Evolutionary conservation across 371 early-diverging fungal genomes (phyloP), one percentile per base, ranked within the genome.

Genomic region (Chytridium lagenaria): DNA sequence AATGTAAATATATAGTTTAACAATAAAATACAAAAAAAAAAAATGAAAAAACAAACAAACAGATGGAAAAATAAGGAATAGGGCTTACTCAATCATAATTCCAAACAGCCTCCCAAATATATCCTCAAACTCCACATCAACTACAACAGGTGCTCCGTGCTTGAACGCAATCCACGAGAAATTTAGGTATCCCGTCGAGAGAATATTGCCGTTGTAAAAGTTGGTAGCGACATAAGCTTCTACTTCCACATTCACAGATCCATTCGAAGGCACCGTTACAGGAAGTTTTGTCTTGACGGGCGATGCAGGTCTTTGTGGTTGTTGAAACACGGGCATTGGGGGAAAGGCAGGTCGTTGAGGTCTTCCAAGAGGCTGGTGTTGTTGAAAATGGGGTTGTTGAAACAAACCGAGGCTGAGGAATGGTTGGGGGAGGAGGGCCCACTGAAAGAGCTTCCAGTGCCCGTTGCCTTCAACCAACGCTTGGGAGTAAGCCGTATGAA

Each of bases 51-150:
- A 38, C 15, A 34, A 52, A 52, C 16, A 26, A 23, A 52, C n/a
- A 5, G 26, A 5, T 22, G 5, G 23, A 52, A 52, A 52, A 52
- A 52, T 19, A 44, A 44, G 12, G 19, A 44, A 7, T 7, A 44
- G 12, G 7, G 19, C 65, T 30, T 36, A 73, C 69, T 73, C 74
- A 1, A 69, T 38, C 34, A 73, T n/a, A 36, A 26, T 36, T 5
- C 74, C 74, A 64, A 68, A 73, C 37, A 37, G 34, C 37, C 55
- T 39, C 31, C 74, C 74, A 31, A 37, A 28, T 3, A 69, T 37
- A 61, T 73, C 74, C 50, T 73, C 74, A n/a, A 73, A 49, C 74
- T 73, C 74, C 37, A 73, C 1, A 55, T 73, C 74, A 16, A 73
- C 7, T 7, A 69, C 50, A 59, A 73, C 69, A 15, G 74, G 74